phyloP scores from a whole-genome alignment of 2,329 filamentous ascomycete species.

The Venturia carpophila region DNA sequence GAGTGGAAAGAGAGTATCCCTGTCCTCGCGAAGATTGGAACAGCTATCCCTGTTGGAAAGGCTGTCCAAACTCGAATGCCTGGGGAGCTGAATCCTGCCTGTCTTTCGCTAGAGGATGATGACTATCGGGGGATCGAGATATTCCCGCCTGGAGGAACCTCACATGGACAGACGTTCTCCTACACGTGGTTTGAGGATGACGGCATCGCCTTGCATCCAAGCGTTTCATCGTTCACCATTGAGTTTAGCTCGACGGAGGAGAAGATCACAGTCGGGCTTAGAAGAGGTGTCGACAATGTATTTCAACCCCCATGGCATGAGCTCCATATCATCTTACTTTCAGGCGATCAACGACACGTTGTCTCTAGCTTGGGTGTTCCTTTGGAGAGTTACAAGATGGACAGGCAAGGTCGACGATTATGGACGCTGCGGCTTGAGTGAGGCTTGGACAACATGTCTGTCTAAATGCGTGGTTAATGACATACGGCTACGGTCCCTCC shows the following conservation, averaged over 20 bases:
- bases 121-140: constrained; percentile 52
- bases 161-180: constrained; percentile 30
- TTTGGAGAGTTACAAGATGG: not conserved
- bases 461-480: too few species aligned
- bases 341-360: constrained; percentile 42
- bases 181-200: constrained; percentile 51
- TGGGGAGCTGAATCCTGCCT: constrained; percentile 39
- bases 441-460: too few species aligned
- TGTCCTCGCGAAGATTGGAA: constrained; percentile 48
- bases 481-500: too few species aligned
- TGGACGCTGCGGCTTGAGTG: not conserved
- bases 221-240: constrained; percentile 38
- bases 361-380: not conserved
- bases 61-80: constrained; percentile 43
- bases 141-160: constrained; percentile 41
- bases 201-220: constrained; percentile 41
- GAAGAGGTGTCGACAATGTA: constrained; percentile 22
- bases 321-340: constrained; percentile 44
- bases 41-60: constrained; percentile 46
- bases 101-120: constrained; percentile 41
- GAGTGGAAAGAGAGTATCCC: constrained; percentile 49
- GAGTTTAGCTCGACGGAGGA: constrained; percentile 35
- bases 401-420: not conserved
- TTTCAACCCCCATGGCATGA: constrained; percentile 45
- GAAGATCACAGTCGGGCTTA: constrained; percentile 23